Evolutionary conservation across 139 green algal genomes (phyloP).

Genomic region (Prasinococcaceae sp.): DNA sequence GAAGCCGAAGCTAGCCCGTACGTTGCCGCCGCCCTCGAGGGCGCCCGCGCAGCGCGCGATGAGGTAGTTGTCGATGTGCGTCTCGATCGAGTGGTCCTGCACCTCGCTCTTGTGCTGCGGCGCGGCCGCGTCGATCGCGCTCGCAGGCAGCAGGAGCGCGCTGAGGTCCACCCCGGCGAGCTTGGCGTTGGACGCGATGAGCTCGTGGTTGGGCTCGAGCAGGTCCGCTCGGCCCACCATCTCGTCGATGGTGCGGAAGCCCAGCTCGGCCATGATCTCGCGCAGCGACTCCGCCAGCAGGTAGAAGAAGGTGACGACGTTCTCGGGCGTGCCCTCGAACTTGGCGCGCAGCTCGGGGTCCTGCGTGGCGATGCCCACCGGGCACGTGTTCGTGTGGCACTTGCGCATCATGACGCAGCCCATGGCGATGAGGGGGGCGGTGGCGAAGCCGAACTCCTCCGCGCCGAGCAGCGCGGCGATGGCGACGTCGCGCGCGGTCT

Average conservation of each 20-base stretch:
- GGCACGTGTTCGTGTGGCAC: conserved; percentile 96
- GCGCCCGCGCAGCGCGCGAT: conserved; percentile 52
- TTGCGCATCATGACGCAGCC: conserved; percentile 98
- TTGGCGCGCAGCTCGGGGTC: conserved; percentile 89
- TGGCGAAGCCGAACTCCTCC: conserved; percentile 93
- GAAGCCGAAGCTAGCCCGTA: conserved; percentile 55
- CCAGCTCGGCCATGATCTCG: conserved; percentile 72
- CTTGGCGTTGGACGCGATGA: conserved; percentile 51
- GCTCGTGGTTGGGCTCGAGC: conserved; percentile 48
- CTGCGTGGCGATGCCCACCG: conserved; percentile 84
- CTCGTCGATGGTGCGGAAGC: conserved; percentile 64
- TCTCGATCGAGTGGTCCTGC: conserved; percentile 75
- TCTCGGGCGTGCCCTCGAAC: conserved; percentile 78
- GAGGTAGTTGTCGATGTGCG: conserved; percentile 61
- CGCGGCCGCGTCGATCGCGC: conserved; percentile 59
- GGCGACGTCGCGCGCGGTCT: conserved; percentile 76
- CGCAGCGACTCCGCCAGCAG: conserved; percentile 87
- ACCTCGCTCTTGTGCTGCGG: conserved; percentile 31
- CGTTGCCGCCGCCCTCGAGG: conserved; percentile 15
- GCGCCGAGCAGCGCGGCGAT: conserved; percentile 76
- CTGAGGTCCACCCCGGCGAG: conserved; percentile 63
- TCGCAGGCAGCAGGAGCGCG: conserved; percentile 63
- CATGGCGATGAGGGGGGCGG: conserved; percentile 85
- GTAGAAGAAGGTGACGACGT: conserved; percentile 94
- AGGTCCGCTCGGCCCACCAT: conserved; percentile 83